Percentiles rank a stretch among this genome's conserved stretches.
phyloP scores from a whole-genome alignment of 192 early-diverging fungal species.

The Coemansia furcata region DNA sequence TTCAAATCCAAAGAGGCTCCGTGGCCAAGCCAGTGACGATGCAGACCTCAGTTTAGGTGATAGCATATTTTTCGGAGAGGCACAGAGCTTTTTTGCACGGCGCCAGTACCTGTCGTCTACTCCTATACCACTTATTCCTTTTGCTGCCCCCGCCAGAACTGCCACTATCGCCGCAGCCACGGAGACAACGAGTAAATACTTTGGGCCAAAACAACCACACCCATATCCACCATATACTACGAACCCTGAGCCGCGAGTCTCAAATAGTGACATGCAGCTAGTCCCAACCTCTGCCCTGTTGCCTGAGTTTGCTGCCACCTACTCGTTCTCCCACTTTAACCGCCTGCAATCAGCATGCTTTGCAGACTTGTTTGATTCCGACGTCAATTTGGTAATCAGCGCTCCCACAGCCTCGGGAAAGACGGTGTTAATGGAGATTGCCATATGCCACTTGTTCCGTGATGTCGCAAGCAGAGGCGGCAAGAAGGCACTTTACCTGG shows the following conservation, averaged over 20 bases:
- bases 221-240: background rate
- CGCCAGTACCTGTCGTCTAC: background rate
- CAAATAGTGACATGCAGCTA: background rate
- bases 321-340: constrained; percentile 33
- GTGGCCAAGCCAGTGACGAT: background rate
- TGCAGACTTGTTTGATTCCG: constrained; percentile 7
- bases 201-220: constrained; percentile 2
- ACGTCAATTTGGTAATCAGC: constrained; percentile 28
- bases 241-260: background rate
- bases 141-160: too few species aligned
- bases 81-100: background rate
- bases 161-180: background rate
- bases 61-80: background rate
- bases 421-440: constrained; percentile 63
- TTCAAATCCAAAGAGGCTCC: background rate
- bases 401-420: constrained; percentile 72
- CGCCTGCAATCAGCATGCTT: constrained; percentile 30
- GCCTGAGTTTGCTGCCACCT: constrained; percentile 6
- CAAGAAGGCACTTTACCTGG: constrained; percentile 61
- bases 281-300: constrained; percentile 14
- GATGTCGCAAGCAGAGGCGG: background rate
- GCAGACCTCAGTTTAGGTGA: background rate
- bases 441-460: constrained; percentile 20
- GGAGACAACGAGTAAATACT: constrained; percentile 6
- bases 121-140: background rate